Evolutionary conservation across 2,329 filamentous ascomycete genomes (phyloP).

Genomic region (Cucurbitaria berberidis): DNA sequence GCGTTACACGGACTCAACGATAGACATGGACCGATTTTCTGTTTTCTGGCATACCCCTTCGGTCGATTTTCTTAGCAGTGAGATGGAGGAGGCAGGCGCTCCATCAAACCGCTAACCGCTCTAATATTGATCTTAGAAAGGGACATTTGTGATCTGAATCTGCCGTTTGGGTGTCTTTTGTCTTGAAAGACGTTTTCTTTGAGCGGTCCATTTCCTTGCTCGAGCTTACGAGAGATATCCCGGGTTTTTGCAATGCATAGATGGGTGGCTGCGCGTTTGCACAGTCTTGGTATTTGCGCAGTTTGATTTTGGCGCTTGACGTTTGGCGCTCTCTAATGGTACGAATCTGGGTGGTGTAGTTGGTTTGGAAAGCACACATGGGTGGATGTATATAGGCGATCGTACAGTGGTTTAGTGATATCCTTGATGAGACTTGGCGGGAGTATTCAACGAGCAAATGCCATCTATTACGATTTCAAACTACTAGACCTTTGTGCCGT

Average conservation of each 20-base stretch:
- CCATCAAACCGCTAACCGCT: conserved; percentile 38
- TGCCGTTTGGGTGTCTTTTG: conserved; percentile 21
- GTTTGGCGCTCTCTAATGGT: conserved; percentile 1
- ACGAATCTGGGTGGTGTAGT: conserved; percentile 1
- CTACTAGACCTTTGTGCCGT: not conserved
- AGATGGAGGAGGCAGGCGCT: conserved; percentile 50
- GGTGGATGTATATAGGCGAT: conserved; percentile 14
- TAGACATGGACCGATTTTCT: conserved; percentile 33
- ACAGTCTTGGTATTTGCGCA: conserved; percentile 10
- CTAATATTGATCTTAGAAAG: conserved; percentile 29
- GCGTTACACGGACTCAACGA: conserved; percentile 19
- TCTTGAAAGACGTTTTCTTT: conserved; percentile 6
- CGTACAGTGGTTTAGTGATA: conserved; percentile 14
- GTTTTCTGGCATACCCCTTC: conserved; percentile 27
- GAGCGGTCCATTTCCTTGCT: conserved; percentile 17
- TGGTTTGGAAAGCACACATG: conserved; percentile 8
- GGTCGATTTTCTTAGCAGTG: conserved; percentile 20
- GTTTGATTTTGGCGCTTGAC: conserved; percentile 3
- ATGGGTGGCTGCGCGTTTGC: conserved; percentile 10
- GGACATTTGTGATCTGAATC: conserved; percentile 13
- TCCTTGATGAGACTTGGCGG: conserved; percentile 12
- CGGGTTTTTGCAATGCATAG: conserved; percentile 14
- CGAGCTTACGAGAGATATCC: conserved; percentile 42
- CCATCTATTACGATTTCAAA: conserved; percentile 5
- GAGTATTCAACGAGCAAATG: conserved; percentile 12